Evolutionary conservation across 139 green algal genomes (phyloP), one percentile per base, ranked within the genome.

Genomic region (Ulvella scutata): DNA sequence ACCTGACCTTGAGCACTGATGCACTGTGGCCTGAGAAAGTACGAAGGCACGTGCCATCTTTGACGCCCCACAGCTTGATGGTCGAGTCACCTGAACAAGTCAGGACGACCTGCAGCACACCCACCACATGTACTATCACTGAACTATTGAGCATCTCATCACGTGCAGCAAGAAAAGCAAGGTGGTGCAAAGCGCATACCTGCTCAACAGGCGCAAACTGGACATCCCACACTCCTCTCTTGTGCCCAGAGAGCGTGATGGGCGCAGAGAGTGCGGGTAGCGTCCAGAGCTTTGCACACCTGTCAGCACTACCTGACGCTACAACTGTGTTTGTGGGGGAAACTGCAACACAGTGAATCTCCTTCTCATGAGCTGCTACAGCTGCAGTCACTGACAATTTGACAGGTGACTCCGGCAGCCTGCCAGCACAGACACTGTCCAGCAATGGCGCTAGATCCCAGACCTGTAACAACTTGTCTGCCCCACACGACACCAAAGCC

Each of bases 301-400:
- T 82, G 83, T 98, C 94, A 76, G 93, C 87, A 43, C 87, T 93
- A 62, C 76, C 92, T 0, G 90, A 92, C 31, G 84, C 90, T 2
- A 91, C 72, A 20, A 96, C 43, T 2, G 74, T 37, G 73, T 91
- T 83, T 75, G 92, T 95, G 74, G 91, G 91, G 4, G 90, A 82
- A 9, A 98, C 82, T 2, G 90, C 94, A 28, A 98, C 81, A 0
- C 81, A 81, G 73, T 99, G 99, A 78, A 99, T 90, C 77, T 97
- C 92, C 85, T 99, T 99, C 80, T 97, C 93, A 78, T 99, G 95
- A 2, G 89, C 95, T 23, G 88, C 85, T n/a, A 93, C 88, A 4
- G 88, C 90, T 4, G 94, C 87, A 2, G 75, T 83, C 4, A 84
- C 82, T 3, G 75, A 74, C 59, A 96, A 78, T 34, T 75, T 31